phyloP scores from a whole-genome alignment of 345 rosid species.

The Eutrema heterophyllum region DNA sequence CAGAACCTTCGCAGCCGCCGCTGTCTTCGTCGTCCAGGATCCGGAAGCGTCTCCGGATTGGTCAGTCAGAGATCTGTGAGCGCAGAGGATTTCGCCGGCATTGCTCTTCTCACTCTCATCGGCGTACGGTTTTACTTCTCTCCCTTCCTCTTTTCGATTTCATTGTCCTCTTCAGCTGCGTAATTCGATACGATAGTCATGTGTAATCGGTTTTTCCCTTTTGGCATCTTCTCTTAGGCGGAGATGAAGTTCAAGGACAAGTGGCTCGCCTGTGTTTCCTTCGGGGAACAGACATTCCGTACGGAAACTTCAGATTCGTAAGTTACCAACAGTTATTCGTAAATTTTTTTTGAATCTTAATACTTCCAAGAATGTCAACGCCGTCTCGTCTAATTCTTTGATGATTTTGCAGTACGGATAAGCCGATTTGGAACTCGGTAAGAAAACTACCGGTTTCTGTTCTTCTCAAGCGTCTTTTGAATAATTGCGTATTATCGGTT shows the following conservation, averaged over 20 bases:
- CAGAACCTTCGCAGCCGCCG: constrained; percentile 38
- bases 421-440: constrained; percentile 85
- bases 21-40: constrained; percentile 20
- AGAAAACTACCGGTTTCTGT: constrained; percentile 22
- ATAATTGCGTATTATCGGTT: background rate
- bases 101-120: constrained; percentile 73
- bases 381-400: background rate
- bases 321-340: background rate
- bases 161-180: background rate
- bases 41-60: constrained; percentile 26
- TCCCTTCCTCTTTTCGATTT: background rate
- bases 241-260: constrained; percentile 84
- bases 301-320: constrained; percentile 66
- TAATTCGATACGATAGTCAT: background rate
- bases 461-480: background rate
- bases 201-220: background rate
- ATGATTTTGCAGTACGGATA: constrained; percentile 70
- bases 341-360: background rate
- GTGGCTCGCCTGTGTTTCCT: constrained; percentile 89
- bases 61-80: constrained; percentile 32
- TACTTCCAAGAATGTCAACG: background rate
- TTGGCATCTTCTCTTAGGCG: constrained; percentile 44
- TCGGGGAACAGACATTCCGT: constrained; percentile 91
- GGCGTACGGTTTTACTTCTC: constrained; percentile 35
- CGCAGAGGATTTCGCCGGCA: constrained; percentile 80